phyloP scores from a whole-genome alignment of 2,329 filamentous ascomycete species.

The Aspergillus unguis region DNA sequence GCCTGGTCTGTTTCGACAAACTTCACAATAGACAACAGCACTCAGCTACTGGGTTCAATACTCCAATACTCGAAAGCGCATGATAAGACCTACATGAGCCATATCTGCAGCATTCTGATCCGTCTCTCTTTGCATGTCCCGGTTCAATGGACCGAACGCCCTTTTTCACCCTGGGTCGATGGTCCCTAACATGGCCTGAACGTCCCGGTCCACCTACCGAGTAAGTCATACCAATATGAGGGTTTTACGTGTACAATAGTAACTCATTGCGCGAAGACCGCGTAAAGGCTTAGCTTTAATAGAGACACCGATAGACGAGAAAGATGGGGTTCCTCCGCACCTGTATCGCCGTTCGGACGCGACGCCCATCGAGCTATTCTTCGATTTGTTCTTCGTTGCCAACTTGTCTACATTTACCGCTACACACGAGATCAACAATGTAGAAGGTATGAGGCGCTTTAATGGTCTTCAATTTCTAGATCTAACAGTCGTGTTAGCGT shows the following conservation, averaged over 20 bases:
- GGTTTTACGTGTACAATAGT: constrained; percentile 1
- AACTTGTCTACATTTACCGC: constrained; percentile 63
- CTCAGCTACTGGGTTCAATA: too few relatives aligned
- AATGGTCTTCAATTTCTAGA: not conserved
- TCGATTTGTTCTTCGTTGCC: constrained; percentile 61
- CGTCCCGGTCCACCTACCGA: constrained; percentile 12
- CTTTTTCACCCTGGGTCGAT: constrained; percentile 32
- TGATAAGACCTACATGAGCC: not conserved
- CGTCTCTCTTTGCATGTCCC: constrained; percentile 5
- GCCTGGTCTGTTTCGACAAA: not conserved
- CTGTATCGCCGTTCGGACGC: constrained; percentile 49
- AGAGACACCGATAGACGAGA: constrained; percentile 33
- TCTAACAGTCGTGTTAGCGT: constrained; percentile 26
- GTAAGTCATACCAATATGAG: constrained; percentile 21
- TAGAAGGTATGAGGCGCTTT: constrained; percentile 29
- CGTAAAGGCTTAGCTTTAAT: constrained; percentile 31
- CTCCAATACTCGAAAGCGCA: too few relatives aligned
- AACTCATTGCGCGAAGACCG: constrained; percentile 11
- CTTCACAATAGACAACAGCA: not conserved
- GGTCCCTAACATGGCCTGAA: constrained; percentile 20
- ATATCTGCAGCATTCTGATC: not conserved
- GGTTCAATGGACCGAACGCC: constrained; percentile 27
- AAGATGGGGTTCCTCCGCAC: constrained; percentile 23
- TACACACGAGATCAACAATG: constrained; percentile 54
- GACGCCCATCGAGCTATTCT: constrained; percentile 57